A percentile compares a stretch with the other conserved stretches of the same genome.
Evolutionary conservation across 345 rosid genomes (phyloP).

Genomic region (Mercurialis annua): DNA sequence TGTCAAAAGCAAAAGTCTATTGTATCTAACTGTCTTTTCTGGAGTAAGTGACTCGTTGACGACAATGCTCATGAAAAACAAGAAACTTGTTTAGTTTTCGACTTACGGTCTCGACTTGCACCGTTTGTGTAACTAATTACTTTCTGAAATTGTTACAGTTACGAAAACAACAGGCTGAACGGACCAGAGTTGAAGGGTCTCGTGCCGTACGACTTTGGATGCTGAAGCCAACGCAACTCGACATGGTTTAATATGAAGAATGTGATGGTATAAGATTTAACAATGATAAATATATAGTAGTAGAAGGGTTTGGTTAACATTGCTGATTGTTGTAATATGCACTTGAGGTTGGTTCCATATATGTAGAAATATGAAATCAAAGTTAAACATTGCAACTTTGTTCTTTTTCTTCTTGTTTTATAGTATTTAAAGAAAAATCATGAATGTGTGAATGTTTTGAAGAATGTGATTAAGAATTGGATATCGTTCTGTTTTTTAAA

Average conservation of each 20-base stretch:
- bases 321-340: conserved; percentile 4
- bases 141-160: conserved; percentile 33
- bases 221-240: conserved; percentile 30
- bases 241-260: not conserved
- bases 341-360: not conserved
- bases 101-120: no score
- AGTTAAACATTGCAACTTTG: no score
- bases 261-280: not conserved
- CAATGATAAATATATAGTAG: not conserved
- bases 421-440: no score
- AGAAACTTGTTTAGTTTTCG: no score
- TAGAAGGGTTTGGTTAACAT: not conserved
- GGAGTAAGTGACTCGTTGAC: no score
- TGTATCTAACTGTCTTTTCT: no score
- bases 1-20: no score
- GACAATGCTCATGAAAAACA: no score
- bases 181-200: conserved; percentile 78
- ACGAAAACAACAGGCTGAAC: conserved; percentile 48
- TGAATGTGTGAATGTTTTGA: no score
- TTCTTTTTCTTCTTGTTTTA: no score
- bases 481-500: no score
- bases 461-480: no score
- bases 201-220: conserved; percentile 64
- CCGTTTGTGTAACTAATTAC: not conserved
- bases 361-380: not conserved